Evolutionary conservation across 2,329 filamentous ascomycete species (phyloP), one percentile per base, ranked within the genome.

Genomic region (Fusarium gaditjirri): DNA sequence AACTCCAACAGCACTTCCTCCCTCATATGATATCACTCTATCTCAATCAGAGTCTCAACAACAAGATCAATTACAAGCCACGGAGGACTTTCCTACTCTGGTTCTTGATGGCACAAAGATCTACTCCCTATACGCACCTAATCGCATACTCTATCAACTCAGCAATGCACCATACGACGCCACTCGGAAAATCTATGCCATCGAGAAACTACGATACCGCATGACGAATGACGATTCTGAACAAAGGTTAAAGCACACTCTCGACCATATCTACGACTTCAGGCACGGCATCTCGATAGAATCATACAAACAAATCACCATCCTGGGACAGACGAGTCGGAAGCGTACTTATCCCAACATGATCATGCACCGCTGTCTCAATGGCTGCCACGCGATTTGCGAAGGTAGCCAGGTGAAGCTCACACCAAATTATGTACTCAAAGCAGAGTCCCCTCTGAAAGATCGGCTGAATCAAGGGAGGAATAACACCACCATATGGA

Each of bases 181-280:
- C 6, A 63, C 35, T 14, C 56, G 60, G 6, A 38, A 50, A 1
- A 35, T 70, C 9, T 77, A 79, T 53, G 72, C 68, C 21, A 53
- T 80, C 8, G 71, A 78, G 36, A 80, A 79, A 38, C 55, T 78
- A 6, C 71, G 75, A 13, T 79, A 78, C 43, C 68, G 72, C 6
- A 59, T 77, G 10, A 55, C 61, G 2, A 61, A 70, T 12, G 38
- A 63, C 4, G 41, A 67, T 4, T 49, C 69, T 13, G 67, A 69
- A 10, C 65, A 71, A 5, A 68, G 53, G 7, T 33, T 78, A 8
- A 71, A 68, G 19, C 72, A 70, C 8, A 70, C 73, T 4, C 66
- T 71, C 8, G 75, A 79, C 19, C 78, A 80, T 53, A 79, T 79
- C 16, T 80, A 80, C 43, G 76, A 78, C 47, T 72, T 80, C 43